Percentiles rank a stretch among this genome's conserved stretches.
These are phyloP conservation scores for Lactarius indigo DNA, from an alignment of 768 basidiomycete genomes.

Conservation along the genomic window DNA sequence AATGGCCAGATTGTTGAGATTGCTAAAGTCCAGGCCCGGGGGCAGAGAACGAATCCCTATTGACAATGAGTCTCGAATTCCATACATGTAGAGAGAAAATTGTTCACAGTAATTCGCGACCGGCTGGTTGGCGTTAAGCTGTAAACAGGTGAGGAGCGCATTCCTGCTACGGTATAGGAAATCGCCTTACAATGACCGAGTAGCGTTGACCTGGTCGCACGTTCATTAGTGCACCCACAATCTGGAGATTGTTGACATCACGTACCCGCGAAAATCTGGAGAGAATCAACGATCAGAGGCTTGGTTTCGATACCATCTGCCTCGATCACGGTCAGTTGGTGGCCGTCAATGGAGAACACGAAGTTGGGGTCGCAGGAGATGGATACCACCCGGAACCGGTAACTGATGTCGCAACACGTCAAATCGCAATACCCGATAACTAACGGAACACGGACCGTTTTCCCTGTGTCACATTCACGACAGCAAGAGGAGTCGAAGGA, in stretches of 20 bases:
- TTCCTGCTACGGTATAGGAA: neutral
- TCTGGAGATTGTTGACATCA: slow-evolving; percentile 3
- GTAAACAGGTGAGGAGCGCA: neutral
- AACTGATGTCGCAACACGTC: neutral
- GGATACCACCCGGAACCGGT: slow-evolving; percentile 21
- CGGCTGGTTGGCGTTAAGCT: slow-evolving; percentile 33
- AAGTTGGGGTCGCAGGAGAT: slow-evolving; percentile 34
- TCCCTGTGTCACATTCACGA: slow-evolving; percentile 12
- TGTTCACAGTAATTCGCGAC: slow-evolving; percentile 40
- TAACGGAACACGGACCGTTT: slow-evolving; percentile 4
- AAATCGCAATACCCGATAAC: neutral
- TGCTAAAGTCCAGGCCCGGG: slow-evolving; percentile 30
- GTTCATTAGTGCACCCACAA: no score
- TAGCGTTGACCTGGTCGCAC: neutral
- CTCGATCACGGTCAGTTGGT: slow-evolving; percentile 42
- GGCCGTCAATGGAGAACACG: slow-evolving; percentile 38
- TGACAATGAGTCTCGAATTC: neutral
- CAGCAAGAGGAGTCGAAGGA: slow-evolving; percentile 4
- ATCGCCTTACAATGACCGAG: slow-evolving; percentile 18
- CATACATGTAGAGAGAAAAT: slow-evolving; percentile 5
- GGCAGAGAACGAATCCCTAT: slow-evolving; percentile 27
- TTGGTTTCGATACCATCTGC: slow-evolving; percentile 35
- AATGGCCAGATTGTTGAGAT: slow-evolving; percentile 39
- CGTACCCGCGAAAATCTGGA: slow-evolving; percentile 42
- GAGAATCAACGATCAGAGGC: slow-evolving; percentile 37